These are phyloP conservation scores for Clitopilus hobsonii DNA, from an alignment of 768 basidiomycete genomes.

Conservation along the genomic window DNA sequence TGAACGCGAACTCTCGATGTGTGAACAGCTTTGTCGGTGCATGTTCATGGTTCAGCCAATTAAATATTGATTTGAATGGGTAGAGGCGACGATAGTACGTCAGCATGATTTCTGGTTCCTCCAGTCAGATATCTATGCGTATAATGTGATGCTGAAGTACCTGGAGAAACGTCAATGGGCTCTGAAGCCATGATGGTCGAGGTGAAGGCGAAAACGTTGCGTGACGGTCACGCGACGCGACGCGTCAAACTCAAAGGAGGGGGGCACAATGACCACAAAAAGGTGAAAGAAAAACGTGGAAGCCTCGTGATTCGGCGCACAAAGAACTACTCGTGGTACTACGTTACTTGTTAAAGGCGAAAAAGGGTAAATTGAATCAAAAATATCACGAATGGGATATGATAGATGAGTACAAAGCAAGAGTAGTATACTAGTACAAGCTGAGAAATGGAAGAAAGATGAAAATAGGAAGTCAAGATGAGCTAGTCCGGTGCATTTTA, in stretches of 20 bases:
- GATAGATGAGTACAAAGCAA: too few relatives aligned
- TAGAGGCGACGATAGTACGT: slow-evolving; percentile 87
- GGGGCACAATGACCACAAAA: too few relatives aligned
- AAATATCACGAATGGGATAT: too few relatives aligned
- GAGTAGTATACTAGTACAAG: too few relatives aligned
- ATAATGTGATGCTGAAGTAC: background rate
- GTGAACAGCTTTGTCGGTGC: slow-evolving; percentile 77
- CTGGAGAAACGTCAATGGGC: background rate
- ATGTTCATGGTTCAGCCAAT: slow-evolving; percentile 93
- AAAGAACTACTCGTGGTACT: background rate
- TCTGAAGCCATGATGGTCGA: background rate
- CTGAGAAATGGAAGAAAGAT: slow-evolving; percentile 19
- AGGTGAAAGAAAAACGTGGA: too few relatives aligned
- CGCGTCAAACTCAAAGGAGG: slow-evolving; percentile 13
- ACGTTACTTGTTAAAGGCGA: background rate
- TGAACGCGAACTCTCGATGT: slow-evolving; percentile 95
- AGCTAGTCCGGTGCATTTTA: background rate
- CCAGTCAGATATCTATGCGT: background rate
- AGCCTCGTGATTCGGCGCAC: too few relatives aligned
- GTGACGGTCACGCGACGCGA: slow-evolving; percentile 32
- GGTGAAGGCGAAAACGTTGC: background rate
- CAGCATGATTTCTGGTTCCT: slow-evolving; percentile 39
- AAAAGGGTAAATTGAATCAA: too few relatives aligned
- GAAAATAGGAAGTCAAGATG: background rate
- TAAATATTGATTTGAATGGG: slow-evolving; percentile 90